These are phyloP conservation scores for Elsinoe arachidis DNA, from an alignment of 2,329 filamentous ascomycete genomes.

Conservation along the genomic window DNA sequence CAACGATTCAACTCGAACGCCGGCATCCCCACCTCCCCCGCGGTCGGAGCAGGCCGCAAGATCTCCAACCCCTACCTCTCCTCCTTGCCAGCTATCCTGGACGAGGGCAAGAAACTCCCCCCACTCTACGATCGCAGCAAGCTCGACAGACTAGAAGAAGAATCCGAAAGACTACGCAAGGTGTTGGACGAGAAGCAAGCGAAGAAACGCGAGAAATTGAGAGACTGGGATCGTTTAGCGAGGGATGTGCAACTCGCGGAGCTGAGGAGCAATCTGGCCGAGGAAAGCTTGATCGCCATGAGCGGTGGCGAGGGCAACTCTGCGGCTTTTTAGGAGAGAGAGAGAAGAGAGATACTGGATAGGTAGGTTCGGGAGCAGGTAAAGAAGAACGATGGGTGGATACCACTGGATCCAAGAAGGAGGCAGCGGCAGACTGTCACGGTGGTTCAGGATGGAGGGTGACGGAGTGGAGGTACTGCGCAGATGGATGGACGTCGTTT, in stretches of 20 bases:
- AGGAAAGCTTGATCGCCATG: slow-evolving; percentile 35
- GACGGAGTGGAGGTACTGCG: too few relatives aligned
- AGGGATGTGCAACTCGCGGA: slow-evolving; percentile 38
- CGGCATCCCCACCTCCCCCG: slow-evolving; percentile 3
- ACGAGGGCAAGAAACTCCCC: slow-evolving; percentile 36
- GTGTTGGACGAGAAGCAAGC: slow-evolving; percentile 40
- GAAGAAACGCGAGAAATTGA: slow-evolving; percentile 33
- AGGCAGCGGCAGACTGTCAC: too few relatives aligned
- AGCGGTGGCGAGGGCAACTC: slow-evolving; percentile 34
- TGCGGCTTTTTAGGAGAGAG: slow-evolving; percentile 19
- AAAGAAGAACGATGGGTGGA: not conserved
- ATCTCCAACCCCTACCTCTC: slow-evolving; percentile 28
- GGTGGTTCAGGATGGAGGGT: too few relatives aligned
- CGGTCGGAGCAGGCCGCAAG: not conserved
- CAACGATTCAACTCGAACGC: slow-evolving; percentile 11
- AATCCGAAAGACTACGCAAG: slow-evolving; percentile 37
- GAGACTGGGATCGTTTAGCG: slow-evolving; percentile 39
- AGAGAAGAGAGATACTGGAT: not conserved
- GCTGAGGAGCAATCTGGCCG: slow-evolving; percentile 38
- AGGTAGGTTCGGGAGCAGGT: not conserved
- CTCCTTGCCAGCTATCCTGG: slow-evolving; percentile 36
- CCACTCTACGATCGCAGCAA: slow-evolving; percentile 36
- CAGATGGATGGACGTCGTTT: too few relatives aligned
- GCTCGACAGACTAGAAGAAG: slow-evolving; percentile 39
- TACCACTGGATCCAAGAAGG: not conserved